Percentiles rank a stretch among this genome's conserved stretches.
phyloP scores from a whole-genome alignment of 2,329 filamentous ascomycete genomes.

The Aspergillus proliferans region DNA sequence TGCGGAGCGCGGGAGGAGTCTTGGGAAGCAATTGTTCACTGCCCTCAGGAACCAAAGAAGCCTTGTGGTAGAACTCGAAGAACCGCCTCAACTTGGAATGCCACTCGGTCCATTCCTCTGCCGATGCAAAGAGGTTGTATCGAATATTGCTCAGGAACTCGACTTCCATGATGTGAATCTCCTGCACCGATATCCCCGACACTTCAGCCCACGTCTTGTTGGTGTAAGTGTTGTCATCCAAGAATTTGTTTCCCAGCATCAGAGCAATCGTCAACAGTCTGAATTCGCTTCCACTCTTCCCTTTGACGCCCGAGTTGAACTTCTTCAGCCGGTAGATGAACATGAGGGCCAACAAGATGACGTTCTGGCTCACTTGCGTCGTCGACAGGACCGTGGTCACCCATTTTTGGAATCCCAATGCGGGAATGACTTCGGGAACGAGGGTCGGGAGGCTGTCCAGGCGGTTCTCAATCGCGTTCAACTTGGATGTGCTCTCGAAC shows the following conservation, averaged over 20 bases:
- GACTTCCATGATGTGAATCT: conserved; percentile 99
- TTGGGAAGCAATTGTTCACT: conserved; percentile 21
- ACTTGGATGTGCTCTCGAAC: conserved; percentile 82
- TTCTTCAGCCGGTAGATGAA: conserved; percentile 93
- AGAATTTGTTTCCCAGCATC: conserved; percentile 97
- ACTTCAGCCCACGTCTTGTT: conserved; percentile 99
- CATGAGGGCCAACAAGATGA: conserved; percentile 79
- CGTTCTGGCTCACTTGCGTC: conserved; percentile 93
- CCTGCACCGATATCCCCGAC: conserved; percentile 83
- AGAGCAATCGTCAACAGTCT: conserved; percentile 85
- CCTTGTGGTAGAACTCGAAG: conserved; percentile 72
- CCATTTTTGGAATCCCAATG: conserved; percentile 84
- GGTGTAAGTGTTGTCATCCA: conserved; percentile 98
- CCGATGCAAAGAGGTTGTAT: conserved; percentile 82
- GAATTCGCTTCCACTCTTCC: conserved; percentile 89
- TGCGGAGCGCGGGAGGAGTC: conserved; percentile 19
- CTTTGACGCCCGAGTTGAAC: conserved; percentile 80
- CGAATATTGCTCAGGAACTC: conserved; percentile 98
- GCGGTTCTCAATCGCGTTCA: conserved; percentile 65
- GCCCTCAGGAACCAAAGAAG: conserved; percentile 45
- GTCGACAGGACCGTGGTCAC: conserved; percentile 83
- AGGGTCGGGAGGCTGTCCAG: conserved; percentile 48
- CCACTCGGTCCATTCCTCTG: conserved; percentile 82
- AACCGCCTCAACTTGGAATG: conserved; percentile 76
- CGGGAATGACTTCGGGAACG: conserved; percentile 66